Percentiles rank a stretch among this genome's conserved stretches.
Evolutionary conservation across 2,329 filamentous ascomycete genomes (phyloP).

Genomic region (Epichloe elymi): DNA sequence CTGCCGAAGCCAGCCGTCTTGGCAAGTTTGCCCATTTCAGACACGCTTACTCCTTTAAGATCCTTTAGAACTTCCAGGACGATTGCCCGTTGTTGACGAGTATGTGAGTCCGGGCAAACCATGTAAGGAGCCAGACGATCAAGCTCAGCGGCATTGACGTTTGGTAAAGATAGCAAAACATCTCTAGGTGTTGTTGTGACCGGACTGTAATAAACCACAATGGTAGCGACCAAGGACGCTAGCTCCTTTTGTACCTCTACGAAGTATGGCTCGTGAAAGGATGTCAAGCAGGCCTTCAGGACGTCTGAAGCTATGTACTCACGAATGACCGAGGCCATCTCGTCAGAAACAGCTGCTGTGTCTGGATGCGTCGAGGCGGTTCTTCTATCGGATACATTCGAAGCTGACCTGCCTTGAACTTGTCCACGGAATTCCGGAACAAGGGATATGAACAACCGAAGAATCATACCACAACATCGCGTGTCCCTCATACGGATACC

Average conservation of each 20-base stretch:
- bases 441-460: conserved; percentile 75
- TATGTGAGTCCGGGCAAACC: conserved; percentile 41
- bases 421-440: conserved; percentile 57
- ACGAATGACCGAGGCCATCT: conserved; percentile 55
- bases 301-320: conserved; percentile 86
- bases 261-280: conserved; percentile 90
- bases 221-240: conserved; percentile 73
- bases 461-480: conserved; percentile 72
- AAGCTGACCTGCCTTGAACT: conserved; percentile 7
- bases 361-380: conserved; percentile 14
- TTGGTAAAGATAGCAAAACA: conserved; percentile 69
- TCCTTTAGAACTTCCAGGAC: conserved; percentile 77
- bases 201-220: conserved; percentile 63
- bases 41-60: conserved; percentile 80
- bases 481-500: conserved; percentile 82
- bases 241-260: conserved; percentile 92
- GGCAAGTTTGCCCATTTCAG: conserved; percentile 77
- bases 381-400: conserved; percentile 15
- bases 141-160: conserved; percentile 56
- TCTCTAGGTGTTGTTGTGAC: conserved; percentile 57
- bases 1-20: conserved; percentile 32
- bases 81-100: conserved; percentile 67
- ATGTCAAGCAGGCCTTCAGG: conserved; percentile 77
- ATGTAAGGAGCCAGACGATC: conserved; percentile 50
- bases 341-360: conserved; percentile 33